Evolutionary conservation across 2,329 filamentous ascomycete species (phyloP).

Genomic region (Trichoderma aggressivum): DNA sequence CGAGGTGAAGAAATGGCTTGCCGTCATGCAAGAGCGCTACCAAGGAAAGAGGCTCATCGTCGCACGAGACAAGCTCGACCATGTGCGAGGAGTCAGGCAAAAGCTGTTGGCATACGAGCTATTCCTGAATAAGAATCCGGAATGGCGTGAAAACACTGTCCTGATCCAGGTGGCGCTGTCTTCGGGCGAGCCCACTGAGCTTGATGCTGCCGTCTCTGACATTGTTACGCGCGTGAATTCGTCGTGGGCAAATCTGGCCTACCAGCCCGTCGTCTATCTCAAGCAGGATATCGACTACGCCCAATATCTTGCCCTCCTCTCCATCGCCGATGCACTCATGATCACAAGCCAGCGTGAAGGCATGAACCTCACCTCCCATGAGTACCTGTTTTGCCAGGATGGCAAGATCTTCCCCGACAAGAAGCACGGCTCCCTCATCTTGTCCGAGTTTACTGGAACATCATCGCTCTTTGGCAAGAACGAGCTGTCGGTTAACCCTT

Average conservation of each 20-base stretch:
- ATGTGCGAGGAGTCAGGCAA: constrained; percentile 86
- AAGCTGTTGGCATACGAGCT: constrained; percentile 90
- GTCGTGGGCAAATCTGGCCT: constrained; percentile 82
- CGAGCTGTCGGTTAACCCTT: constrained; percentile 86
- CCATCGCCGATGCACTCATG: constrained; percentile 86
- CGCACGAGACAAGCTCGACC: constrained; percentile 89
- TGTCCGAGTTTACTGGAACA: constrained; percentile 94
- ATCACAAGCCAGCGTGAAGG: constrained; percentile 94
- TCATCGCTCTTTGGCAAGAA: constrained; percentile 78
- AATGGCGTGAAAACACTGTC: constrained; percentile 84
- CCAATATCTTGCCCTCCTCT: constrained; percentile 88
- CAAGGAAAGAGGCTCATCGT: constrained; percentile 87
- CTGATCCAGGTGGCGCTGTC: constrained; percentile 93
- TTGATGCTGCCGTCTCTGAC: constrained; percentile 84
- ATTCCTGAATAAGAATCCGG: constrained; percentile 88
- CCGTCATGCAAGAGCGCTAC: constrained; percentile 78
- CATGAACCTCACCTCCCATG: constrained; percentile 95
- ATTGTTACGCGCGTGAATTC: constrained; percentile 95
- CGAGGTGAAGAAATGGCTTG: constrained; percentile 75
- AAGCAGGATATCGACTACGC: constrained; percentile 92
- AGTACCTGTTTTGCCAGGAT: constrained; percentile 91
- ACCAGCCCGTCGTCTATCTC: constrained; percentile 88
- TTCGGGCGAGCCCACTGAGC: constrained; percentile 80
- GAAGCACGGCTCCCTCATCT: constrained; percentile 82
- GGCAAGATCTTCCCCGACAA: constrained; percentile 66